phyloP scores from a whole-genome alignment of 1,284 basidiomycete genomes.

The Microbotryum violaceum region DNA sequence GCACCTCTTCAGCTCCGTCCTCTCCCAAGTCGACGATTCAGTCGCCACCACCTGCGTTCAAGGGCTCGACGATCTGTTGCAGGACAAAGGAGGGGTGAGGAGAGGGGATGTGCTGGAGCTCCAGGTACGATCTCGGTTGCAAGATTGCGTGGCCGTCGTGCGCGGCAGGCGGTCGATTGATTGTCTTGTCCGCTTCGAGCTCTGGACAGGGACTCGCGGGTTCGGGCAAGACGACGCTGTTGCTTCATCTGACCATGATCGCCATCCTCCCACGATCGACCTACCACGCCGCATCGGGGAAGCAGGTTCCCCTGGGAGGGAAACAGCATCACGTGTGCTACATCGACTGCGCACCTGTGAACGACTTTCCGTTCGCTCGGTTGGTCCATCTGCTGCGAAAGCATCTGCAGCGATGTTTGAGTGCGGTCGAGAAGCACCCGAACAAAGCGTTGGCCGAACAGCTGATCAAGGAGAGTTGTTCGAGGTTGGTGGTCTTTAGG shows the following conservation, averaged over 20 bases:
- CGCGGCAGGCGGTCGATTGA: no score
- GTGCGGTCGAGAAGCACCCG: not conserved
- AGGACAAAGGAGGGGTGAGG: not conserved
- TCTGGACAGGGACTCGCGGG: slow-evolving; percentile 58
- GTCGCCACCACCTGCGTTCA: not conserved
- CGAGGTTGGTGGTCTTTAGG: slow-evolving; percentile 56
- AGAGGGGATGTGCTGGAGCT: not conserved
- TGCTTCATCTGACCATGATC: slow-evolving; percentile 57
- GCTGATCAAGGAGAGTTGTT: slow-evolving; percentile 44
- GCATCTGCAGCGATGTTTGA: slow-evolving; percentile 36
- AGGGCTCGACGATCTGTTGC: not conserved
- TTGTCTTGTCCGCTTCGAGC: not conserved
- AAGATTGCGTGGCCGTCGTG: no score
- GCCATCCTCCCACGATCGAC: slow-evolving; percentile 51
- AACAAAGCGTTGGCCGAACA: slow-evolving; percentile 32
- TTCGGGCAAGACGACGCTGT: slow-evolving; percentile 64
- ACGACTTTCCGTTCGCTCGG: slow-evolving; percentile 50
- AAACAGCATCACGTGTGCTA: slow-evolving; percentile 58
- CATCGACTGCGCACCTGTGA: slow-evolving; percentile 57
- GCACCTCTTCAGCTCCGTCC: not conserved
- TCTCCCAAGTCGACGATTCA: not conserved
- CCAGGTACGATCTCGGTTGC: not conserved
- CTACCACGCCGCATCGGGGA: slow-evolving; percentile 15
- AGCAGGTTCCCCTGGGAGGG: slow-evolving; percentile 45
- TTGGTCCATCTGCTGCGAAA: slow-evolving; percentile 50